Percentiles rank a stretch among this genome's conserved stretches.
phyloP scores from a whole-genome alignment of 2,329 filamentous ascomycete species.

The Graphium sp. region DNA sequence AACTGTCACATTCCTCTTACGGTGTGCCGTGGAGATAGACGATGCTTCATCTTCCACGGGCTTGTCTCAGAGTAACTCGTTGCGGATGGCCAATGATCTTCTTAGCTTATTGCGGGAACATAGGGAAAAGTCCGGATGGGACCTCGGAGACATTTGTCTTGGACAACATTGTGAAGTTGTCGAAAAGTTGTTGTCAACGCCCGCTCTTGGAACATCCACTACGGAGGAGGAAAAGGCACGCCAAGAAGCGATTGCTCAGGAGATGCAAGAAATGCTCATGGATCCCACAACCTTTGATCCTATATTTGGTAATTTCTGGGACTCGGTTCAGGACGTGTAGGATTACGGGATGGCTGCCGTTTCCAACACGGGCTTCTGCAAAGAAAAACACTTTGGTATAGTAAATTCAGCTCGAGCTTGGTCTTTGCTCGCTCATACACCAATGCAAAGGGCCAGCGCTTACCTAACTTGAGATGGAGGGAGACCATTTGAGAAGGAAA shows the following conservation, averaged over 20 bases:
- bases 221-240: constrained; percentile 2
- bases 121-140: constrained; percentile 23
- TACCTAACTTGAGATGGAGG: too few species aligned
- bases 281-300: constrained; percentile 17
- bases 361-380: too few species aligned
- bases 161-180: constrained; percentile 27
- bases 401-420: too few species aligned
- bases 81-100: constrained; percentile 24
- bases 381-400: too few species aligned
- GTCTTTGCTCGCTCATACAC: too few species aligned
- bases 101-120: constrained; percentile 20
- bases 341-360: too few species aligned
- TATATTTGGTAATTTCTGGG: constrained; percentile 17
- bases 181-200: constrained; percentile 20
- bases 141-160: constrained; percentile 31
- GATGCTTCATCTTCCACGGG: constrained; percentile 12
- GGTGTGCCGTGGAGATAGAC: constrained; percentile 26
- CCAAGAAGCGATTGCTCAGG: constrained; percentile 2
- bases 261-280: constrained; percentile 12
- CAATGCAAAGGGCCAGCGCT: too few species aligned
- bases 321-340: constrained; percentile 16
- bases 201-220: constrained; percentile 8
- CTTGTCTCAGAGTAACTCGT: constrained; percentile 18
- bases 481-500: too few species aligned
- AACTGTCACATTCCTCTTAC: constrained; percentile 29